Evolutionary conservation across 345 rosid genomes (phyloP), one percentile per base, ranked within the genome.

Genomic region (Moringa oleifera): DNA sequence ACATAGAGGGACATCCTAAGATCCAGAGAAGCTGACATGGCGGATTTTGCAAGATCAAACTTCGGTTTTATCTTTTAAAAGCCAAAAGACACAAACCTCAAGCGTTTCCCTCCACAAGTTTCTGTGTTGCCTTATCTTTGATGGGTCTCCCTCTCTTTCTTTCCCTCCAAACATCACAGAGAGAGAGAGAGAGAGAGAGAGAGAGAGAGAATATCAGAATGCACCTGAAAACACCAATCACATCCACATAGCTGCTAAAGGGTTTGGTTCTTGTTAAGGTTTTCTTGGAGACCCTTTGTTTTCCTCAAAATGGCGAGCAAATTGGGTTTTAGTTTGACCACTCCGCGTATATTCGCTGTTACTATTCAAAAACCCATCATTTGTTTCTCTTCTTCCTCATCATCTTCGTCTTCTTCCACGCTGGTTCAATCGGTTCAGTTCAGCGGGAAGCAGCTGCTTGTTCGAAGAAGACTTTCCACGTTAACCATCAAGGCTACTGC

Each of bases 51-150:
- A 25, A 53, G 75, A 57, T 53, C 54, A 52, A 64, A 41, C 59
- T 55, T 24, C 55, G 68, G n/a, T n/a, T n/a, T 68, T 67, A 71
- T 65, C 67, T 23, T 51, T 57, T 18, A 6, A 58, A 46, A 64
- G 16, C 28, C 24, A 10, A 36, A 28, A 59, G 1, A 41, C 1
- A 41, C 47, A 57, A 24, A 65, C 73, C 54, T 78, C 69, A 71
- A 63, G n/a, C n/a, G n/a, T 72, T 87, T 78, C 85, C 83, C 83
- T 84, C 94, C 98, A 85, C 97, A 80, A 84, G 51, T 74, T 79
- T 62, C 61, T 61, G 7, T 18, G 2, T 50, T 21, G 57, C 77
- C 84, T 80, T 82, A 80, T 82, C 85, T 52, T 61, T 20, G 21
- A 55, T 18, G 59, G 31, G 23, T 68, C 70, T 58, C 58, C 67